Evolutionary conservation across 331 rosid species (phyloP).

Genomic region (Prunus yedoensis): DNA sequence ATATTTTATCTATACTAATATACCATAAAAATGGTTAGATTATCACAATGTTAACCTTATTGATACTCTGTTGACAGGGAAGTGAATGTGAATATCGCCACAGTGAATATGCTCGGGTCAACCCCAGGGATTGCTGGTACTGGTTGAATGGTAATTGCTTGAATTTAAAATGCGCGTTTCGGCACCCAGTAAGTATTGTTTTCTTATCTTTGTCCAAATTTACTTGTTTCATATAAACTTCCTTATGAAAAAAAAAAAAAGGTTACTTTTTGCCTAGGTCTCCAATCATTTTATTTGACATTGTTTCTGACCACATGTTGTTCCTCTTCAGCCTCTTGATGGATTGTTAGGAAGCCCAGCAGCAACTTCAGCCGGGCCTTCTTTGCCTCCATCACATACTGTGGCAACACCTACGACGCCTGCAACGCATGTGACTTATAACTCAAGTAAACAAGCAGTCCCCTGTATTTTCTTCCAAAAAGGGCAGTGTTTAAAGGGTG

Average conservation of each 20-base stretch:
- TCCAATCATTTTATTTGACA: not conserved
- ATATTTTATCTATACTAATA: not conserved
- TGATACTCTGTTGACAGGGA: constrained; percentile 47
- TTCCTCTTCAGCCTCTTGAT: constrained; percentile 74
- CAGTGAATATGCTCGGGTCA: constrained; percentile 88
- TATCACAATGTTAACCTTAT: not conserved
- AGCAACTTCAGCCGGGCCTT: constrained; percentile 52
- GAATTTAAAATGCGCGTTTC: constrained; percentile 87
- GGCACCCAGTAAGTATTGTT: constrained; percentile 80
- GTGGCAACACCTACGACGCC: constrained; percentile 29
- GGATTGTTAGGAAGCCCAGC: constrained; percentile 71
- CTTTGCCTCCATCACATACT: constrained; percentile 48
- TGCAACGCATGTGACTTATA: constrained; percentile 44
- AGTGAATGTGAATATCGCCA: constrained; percentile 96
- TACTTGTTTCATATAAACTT: not conserved
- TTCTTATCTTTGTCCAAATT: not conserved
- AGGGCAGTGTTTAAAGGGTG: constrained; percentile 88
- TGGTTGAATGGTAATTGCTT: constrained; percentile 96
- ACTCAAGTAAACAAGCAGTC: constrained; percentile 66
- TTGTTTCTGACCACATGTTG: not conserved
- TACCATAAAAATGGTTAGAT: not conserved
- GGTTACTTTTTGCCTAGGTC: not conserved
- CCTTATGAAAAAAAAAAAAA: not conserved
- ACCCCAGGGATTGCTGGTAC: constrained; percentile 94
- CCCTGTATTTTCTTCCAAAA: constrained; percentile 91